Base-by-base conservation (phyloP, 2,329 filamentous ascomycete genomes). In the Calonectria ilicicola region DNA sequence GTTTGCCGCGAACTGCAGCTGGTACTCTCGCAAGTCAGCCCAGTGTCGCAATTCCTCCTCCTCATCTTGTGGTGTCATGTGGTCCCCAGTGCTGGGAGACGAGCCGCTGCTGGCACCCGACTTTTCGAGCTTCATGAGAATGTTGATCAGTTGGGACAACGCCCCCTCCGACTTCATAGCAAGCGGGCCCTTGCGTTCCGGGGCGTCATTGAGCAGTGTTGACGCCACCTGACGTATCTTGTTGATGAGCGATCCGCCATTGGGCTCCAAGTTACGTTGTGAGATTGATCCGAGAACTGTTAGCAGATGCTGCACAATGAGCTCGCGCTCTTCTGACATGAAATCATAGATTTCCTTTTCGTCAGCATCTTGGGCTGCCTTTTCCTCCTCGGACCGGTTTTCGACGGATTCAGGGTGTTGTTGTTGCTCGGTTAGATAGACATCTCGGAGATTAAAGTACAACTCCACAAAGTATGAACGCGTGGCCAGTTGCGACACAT, bases 191-290 rank as follows among this genome's bases (percentile, higher is more conserved):
- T 90, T 90, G 19, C 87, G 85, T 69, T 89, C 87, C 0, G 85
- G 84, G 5, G 85, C 82, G 65, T 87, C 86, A 74, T 94, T 91
- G 62, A 97, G 89, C 9, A 98, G 88, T 0, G 95, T 97, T 32
- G 93, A 93, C 1, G 95, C 95, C 46, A 98, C 93, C 80, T 94
- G 93, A 12, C 95, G 93, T 76, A 98, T 94, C 86, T 98, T 97
- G 85, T 91, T 91, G 79, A 94, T 95, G n/a, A 91, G 84, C 0
- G 89, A 90, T n/a, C 85, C 86, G 21, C 89, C 89, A 73, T 91
- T 91, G n/a, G 90, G 90, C 74, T 98, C 95, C 88, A 97, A 93
- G 82, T 95, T 95, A 72, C 94, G 91, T 86, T 96, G 94, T 60
- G 93, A 94, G 77, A 98, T 94, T 69, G 91, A 94, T 29, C 91